Conservation (phyloP, 768 basidiomycete genomes). For the Hygrophorus pudorinus region DNA sequence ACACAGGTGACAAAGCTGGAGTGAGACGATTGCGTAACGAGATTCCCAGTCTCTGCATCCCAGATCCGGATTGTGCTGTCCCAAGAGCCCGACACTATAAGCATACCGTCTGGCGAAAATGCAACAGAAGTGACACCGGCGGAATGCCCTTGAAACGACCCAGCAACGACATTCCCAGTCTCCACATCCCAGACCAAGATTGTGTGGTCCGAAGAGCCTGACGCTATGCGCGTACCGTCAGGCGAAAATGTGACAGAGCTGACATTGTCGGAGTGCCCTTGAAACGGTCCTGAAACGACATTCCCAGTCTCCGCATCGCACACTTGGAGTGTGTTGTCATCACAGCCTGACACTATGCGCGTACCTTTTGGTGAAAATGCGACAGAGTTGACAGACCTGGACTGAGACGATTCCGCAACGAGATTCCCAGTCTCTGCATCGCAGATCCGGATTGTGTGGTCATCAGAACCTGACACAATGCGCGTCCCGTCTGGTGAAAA, state of each 20-base stretch:
- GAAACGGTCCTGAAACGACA: background rate
- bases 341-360: constrained; percentile 13
- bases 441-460: constrained; percentile 6
- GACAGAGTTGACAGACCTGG: constrained; percentile 11
- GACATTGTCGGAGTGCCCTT: constrained; percentile 7
- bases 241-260: constrained; percentile 10
- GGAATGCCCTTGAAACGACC: background rate
- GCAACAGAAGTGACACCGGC: constrained; percentile 12
- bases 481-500: constrained; percentile 17
- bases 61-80: constrained; percentile 13
- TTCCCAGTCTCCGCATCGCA: constrained; percentile 13
- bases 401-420: background rate
- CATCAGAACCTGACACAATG: constrained; percentile 16
- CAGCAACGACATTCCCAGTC: background rate
- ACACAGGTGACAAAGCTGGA: constrained; percentile 1
- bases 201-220: constrained; percentile 10
- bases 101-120: constrained; percentile 17
- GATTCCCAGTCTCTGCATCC: constrained; percentile 10
- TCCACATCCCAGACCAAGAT: constrained; percentile 12
- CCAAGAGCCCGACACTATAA: constrained; percentile 12
- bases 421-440: background rate
- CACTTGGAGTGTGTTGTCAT: constrained; percentile 9
- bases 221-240: constrained; percentile 9
- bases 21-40: background rate
- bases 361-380: constrained; percentile 18